Evolutionary conservation across 257 asterid genomes (phyloP).

Genomic region (Parsonsia alboflavescens): DNA sequence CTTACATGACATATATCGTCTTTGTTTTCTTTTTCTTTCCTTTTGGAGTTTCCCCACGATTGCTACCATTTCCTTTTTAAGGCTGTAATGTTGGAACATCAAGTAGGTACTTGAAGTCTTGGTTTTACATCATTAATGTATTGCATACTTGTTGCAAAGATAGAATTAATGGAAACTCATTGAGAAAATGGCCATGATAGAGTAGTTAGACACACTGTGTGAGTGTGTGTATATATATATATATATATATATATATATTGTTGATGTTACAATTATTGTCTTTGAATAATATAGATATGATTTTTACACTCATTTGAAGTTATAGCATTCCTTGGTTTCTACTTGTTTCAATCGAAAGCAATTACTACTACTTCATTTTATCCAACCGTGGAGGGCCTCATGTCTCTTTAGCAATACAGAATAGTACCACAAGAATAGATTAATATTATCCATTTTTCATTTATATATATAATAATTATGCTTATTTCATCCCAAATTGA

Average conservation of each 20-base stretch:
- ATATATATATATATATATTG: not conserved
- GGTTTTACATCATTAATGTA: conserved; percentile 7
- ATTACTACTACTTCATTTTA: not conserved
- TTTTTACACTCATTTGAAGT: not conserved
- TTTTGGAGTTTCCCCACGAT: not conserved
- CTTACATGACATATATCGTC: too few relatives aligned
- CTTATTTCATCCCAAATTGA: too few relatives aligned
- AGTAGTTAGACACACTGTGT: too few relatives aligned
- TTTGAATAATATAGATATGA: not conserved
- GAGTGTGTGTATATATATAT: too few relatives aligned
- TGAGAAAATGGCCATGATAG: too few relatives aligned
- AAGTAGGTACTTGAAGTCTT: conserved; percentile 5
- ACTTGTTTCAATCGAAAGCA: conserved; percentile 5
- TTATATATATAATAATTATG: too few relatives aligned
- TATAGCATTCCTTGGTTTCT: conserved; percentile 3
- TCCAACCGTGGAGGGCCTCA: not conserved
- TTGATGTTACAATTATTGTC: conserved; percentile 3
- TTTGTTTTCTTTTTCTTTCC: not conserved
- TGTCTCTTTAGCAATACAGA: not conserved
- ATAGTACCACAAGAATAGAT: too few relatives aligned
- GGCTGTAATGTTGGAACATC: not conserved
- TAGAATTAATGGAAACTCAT: not conserved
- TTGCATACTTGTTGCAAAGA: not conserved
- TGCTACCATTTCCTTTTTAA: not conserved
- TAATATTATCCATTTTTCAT: too few relatives aligned